A percentile compares a stretch with the other conserved stretches of the same genome.
phyloP scores from a whole-genome alignment of 495 filamentous ascomycete species.

The Penicillium silybi region DNA sequence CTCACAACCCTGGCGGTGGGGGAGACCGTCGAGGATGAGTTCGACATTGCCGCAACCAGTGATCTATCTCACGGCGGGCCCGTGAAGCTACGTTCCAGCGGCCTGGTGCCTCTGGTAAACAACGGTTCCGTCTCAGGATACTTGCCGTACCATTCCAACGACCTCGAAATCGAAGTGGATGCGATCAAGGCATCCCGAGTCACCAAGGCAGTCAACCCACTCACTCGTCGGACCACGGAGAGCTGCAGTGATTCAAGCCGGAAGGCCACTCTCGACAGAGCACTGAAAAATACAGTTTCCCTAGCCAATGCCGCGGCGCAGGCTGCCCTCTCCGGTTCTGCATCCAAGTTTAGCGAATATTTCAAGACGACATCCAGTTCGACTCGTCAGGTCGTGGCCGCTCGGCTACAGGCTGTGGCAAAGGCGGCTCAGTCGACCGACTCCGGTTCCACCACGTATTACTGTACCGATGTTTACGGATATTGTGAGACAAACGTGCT shows the following conservation, averaged over 20 bases:
- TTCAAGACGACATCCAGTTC: slow-evolving; percentile 54
- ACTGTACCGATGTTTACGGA: slow-evolving; percentile 48
- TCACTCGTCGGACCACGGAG: slow-evolving; percentile 49
- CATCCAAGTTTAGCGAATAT: slow-evolving; percentile 54
- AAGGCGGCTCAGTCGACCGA: slow-evolving; percentile 44
- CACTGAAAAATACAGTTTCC: slow-evolving; percentile 46
- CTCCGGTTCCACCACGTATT: slow-evolving; percentile 42
- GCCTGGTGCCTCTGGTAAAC: slow-evolving; percentile 44
- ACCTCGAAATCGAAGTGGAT: slow-evolving; percentile 39
- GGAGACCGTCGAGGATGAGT: slow-evolving; percentile 50
- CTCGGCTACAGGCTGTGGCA: slow-evolving; percentile 48
- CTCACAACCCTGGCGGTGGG: slow-evolving; percentile 56
- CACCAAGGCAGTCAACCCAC: slow-evolving; percentile 36
- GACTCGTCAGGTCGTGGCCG: slow-evolving; percentile 46
- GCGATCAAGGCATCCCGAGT: slow-evolving; percentile 46
- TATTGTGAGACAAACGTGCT: slow-evolving; percentile 50
- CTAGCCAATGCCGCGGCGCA: slow-evolving; percentile 51
- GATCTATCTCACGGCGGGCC: slow-evolving; percentile 50
- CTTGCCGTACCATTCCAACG: slow-evolving; percentile 22
- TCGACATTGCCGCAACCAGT: slow-evolving; percentile 55
- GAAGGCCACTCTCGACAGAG: slow-evolving; percentile 37
- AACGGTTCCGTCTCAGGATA: slow-evolving; percentile 29
- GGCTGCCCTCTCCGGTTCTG: slow-evolving; percentile 46
- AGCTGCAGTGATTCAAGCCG: slow-evolving; percentile 46
- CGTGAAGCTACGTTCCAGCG: slow-evolving; percentile 45